Evolutionary conservation across 495 filamentous ascomycete species (phyloP).

Genomic region (Cairneyella variabilis): DNA sequence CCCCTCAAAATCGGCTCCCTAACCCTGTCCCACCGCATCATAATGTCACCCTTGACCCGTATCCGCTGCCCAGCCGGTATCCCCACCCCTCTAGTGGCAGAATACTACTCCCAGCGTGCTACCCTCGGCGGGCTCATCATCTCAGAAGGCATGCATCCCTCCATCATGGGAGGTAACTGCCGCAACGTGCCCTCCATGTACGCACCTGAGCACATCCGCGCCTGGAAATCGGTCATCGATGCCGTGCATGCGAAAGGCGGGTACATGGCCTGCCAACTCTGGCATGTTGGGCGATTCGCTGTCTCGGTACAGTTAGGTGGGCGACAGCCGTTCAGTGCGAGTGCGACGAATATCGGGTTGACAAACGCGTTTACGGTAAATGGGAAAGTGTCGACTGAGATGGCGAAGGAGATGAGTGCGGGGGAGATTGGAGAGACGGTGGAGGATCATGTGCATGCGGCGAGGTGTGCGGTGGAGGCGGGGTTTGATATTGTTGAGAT

Average conservation of each 20-base stretch:
- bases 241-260: slow-evolving; percentile 48
- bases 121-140: slow-evolving; percentile 51
- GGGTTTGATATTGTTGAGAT: slow-evolving; percentile 67
- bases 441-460: slow-evolving; percentile 41
- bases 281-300: slow-evolving; percentile 33
- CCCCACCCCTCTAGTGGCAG: slow-evolving; percentile 21
- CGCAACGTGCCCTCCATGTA: slow-evolving; percentile 47
- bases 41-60: slow-evolving; percentile 53
- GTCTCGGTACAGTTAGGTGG: slow-evolving; percentile 15
- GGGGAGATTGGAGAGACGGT: slow-evolving; percentile 40
- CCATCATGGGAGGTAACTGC: slow-evolving; percentile 32
- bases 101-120: slow-evolving; percentile 54
- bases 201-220: slow-evolving; percentile 38
- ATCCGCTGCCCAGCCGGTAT: slow-evolving; percentile 37
- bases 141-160: slow-evolving; percentile 47
- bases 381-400: slow-evolving; percentile 15
- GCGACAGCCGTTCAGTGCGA: slow-evolving; percentile 12
- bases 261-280: slow-evolving; percentile 50
- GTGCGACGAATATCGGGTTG: slow-evolving; percentile 5
- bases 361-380: slow-evolving; percentile 10
- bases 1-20: slow-evolving; percentile 44
- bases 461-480: slow-evolving; percentile 55
- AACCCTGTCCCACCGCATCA: slow-evolving; percentile 49
- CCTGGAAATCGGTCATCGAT: slow-evolving; percentile 46
- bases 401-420: slow-evolving; percentile 36